Percentiles rank a stretch among this genome's conserved stretches.
Conservation (phyloP, 2,329 filamentous ascomycete species). For the Pseudogymnoascus sp. region DNA sequence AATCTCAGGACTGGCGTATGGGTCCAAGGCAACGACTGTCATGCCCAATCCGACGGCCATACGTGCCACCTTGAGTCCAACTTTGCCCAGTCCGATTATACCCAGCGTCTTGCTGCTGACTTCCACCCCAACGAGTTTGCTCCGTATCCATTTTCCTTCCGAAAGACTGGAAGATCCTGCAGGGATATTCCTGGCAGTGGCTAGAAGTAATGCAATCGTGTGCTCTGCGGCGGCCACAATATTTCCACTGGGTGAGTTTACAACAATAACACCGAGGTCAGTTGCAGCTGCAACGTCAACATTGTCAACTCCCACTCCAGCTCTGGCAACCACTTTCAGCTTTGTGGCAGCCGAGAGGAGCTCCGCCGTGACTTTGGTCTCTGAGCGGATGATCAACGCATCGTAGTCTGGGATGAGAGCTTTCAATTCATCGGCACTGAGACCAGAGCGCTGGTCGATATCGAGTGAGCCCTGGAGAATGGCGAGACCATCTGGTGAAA, state of each 20-base stretch:
- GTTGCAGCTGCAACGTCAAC: slow-evolving; percentile 69
- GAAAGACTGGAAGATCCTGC: slow-evolving; percentile 63
- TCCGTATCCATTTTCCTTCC: slow-evolving; percentile 66
- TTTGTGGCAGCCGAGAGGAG: slow-evolving; percentile 59
- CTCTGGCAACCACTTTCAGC: slow-evolving; percentile 69
- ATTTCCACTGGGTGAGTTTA: slow-evolving; percentile 73
- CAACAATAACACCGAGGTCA: slow-evolving; percentile 65
- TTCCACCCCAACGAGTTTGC: slow-evolving; percentile 67
- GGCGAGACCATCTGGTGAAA: slow-evolving; percentile 69
- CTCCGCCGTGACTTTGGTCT: slow-evolving; percentile 68
- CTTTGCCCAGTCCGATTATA: slow-evolving; percentile 74
- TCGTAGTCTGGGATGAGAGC: slow-evolving; percentile 64
- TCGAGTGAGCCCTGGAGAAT: slow-evolving; percentile 59
- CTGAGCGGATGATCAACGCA: slow-evolving; percentile 70
- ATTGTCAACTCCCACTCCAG: slow-evolving; percentile 77
- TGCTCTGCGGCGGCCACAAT: slow-evolving; percentile 75
- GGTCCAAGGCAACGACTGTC: slow-evolving; percentile 66
- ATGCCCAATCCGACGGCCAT: slow-evolving; percentile 71
- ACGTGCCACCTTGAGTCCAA: slow-evolving; percentile 72
- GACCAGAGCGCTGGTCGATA: slow-evolving; percentile 57
- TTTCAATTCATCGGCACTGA: slow-evolving; percentile 56
- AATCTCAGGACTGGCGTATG: slow-evolving; percentile 67
- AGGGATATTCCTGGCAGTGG: slow-evolving; percentile 65
- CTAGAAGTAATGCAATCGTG: slow-evolving; percentile 65
- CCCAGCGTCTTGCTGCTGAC: slow-evolving; percentile 69